Conservation (phyloP, 257 asterid species). For the Paraleonurus japonicus region DNA sequence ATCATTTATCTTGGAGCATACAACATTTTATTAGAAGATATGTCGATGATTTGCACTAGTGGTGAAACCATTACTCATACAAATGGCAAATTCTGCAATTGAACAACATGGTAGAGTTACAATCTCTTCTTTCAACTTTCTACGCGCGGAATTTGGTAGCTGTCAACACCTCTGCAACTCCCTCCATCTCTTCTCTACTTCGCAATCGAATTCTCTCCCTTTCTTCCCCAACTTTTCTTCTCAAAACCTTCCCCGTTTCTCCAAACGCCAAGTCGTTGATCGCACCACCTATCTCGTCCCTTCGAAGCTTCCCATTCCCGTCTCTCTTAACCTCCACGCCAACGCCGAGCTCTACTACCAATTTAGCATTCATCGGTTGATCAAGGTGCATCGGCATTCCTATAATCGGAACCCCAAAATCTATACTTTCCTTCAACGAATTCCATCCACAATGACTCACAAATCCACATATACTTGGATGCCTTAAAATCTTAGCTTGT, state of each 20-base stretch:
- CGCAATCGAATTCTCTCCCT: conserved; percentile 25
- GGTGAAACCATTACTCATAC: no score
- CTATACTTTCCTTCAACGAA: conserved; percentile 31
- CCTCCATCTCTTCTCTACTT: conserved; percentile 33
- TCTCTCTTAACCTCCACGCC: conserved; percentile 41
- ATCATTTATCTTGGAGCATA: no score
- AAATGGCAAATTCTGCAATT: no score
- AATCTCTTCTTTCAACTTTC: no score
- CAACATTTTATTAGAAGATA: no score
- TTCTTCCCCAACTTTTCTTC: conserved; percentile 15
- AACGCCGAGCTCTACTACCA: conserved; percentile 32
- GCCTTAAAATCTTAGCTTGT: conserved; percentile 29
- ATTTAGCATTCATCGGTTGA: conserved; percentile 40
- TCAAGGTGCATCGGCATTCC: conserved; percentile 47
- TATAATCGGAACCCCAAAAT: conserved; percentile 37
- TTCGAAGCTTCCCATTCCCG: conserved; percentile 11
- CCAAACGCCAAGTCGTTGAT: conserved; percentile 28
- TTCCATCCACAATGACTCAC: conserved; percentile 21
- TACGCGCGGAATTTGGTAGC: no score
- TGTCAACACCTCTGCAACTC: conserved; percentile 18
- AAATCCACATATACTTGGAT: conserved; percentile 36
- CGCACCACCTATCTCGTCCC: conserved; percentile 29
- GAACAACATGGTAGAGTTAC: no score
- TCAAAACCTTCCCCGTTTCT: conserved; percentile 22
- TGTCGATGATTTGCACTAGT: no score